Base-by-base conservation (phyloP, 352 stramenopile genomes). In the Thalassiosira livingstoniorum region DNA sequence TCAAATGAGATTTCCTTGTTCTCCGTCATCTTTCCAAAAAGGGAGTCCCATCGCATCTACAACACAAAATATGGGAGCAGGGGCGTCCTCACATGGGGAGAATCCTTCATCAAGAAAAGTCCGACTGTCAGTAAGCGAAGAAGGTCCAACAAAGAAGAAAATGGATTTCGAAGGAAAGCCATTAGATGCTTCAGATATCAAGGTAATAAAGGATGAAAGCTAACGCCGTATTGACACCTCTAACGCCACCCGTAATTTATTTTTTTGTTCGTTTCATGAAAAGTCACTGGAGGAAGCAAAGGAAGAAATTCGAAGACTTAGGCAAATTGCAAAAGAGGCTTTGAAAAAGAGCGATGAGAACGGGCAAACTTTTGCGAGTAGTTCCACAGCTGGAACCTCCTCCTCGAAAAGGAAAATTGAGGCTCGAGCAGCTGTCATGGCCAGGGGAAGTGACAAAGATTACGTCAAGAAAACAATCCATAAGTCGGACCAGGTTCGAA, bases 401-500 rank as follows among this genome's bases (percentile, higher is more conserved):
- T 82, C 75, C 32, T 60, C 5, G 18, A 65, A 34, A 27, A 70
- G n/a, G 23, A 13, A 43, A 34, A 23, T 73, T 27, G 64, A 77
- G 23, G 69, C 67, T 29, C 78, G 78, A 39, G 31, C 7, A n/a
- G 82, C 80, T 15, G 78, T 88, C 31, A 45, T 81, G 53, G 80
- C 62, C 54, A 54, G 57, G 25, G 61, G 65, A 18, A n/a, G 27
- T 25, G 74, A 87, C 11, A 75, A 31, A 29, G 51, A 85, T 34
- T 89, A 89, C 53, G 82, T 86, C 47, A 83, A 87, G 62, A 68
- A 60, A 58, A 37, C 78, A 31, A 64, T 92, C 15, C 69, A 72
- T 45, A 91, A 92, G 64, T 60, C 74, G 32, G 57, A 81, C n/a
- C 23, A 42, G 1, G 77, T 85, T 13, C 78, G 75, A 68, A 75